These are phyloP conservation scores for Nemania sp. DNA, from an alignment of 2,329 filamentous ascomycete species.

Conservation along the genomic window DNA sequence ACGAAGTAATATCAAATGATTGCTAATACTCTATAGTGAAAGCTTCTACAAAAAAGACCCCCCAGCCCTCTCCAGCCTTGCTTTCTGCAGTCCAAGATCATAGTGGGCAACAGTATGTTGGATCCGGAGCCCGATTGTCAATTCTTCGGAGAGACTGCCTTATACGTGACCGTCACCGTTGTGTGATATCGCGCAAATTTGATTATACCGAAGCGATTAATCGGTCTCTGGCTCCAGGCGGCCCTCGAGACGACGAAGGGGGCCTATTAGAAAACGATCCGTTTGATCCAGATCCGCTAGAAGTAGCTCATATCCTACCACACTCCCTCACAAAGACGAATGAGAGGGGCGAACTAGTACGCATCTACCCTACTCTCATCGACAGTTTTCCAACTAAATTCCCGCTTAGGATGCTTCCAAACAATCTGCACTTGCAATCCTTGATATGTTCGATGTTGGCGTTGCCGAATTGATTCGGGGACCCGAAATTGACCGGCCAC, in stretches of 20 bases:
- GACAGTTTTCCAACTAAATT: conserved; percentile 12
- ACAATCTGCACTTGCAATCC: conserved; percentile 43
- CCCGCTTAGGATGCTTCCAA: conserved; percentile 34
- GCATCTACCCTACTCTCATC: neutral
- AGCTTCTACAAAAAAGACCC: conserved; percentile 34
- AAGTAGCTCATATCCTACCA: conserved; percentile 20
- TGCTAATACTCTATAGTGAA: conserved; percentile 31
- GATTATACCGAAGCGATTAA: conserved; percentile 22
- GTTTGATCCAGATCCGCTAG: neutral
- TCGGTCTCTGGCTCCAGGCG: neutral
- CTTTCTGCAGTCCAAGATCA: conserved; percentile 34
- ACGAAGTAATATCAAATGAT: conserved; percentile 1
- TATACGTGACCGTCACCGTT: conserved; percentile 37
- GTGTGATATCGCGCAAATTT: conserved; percentile 37
- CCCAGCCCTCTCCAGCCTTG: conserved; percentile 33
- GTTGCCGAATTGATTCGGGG: conserved; percentile 45
- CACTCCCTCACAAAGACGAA: conserved; percentile 10
- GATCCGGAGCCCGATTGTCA: conserved; percentile 32
- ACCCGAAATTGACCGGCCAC: conserved; percentile 45
- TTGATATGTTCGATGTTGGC: conserved; percentile 49
- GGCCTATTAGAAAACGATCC: conserved; percentile 22
- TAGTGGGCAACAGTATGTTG: conserved; percentile 26
- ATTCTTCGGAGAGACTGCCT: conserved; percentile 36
- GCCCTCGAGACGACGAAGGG: conserved; percentile 35
- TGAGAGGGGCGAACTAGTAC: neutral